These are phyloP conservation scores for Ceratobasidium sp. DNA, from an alignment of 1,284 basidiomycete species.

Conservation along the genomic window DNA sequence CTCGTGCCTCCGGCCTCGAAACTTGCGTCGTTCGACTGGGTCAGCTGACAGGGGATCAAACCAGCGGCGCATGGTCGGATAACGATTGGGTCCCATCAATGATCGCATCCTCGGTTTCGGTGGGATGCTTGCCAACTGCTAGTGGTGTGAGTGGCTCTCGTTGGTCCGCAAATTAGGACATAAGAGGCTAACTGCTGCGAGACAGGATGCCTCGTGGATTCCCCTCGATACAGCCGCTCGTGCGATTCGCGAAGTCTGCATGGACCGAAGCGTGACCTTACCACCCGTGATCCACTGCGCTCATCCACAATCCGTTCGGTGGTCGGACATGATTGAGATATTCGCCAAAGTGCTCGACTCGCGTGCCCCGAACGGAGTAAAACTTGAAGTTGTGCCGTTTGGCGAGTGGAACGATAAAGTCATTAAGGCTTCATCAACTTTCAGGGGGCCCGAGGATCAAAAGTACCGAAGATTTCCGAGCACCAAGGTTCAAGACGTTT, in stretches of 20 bases:
- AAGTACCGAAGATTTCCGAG: slow-evolving; percentile 15
- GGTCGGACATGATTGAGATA: slow-evolving; percentile 49
- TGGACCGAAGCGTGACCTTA: neutral
- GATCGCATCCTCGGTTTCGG: slow-evolving; percentile 6
- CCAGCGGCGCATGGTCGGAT: slow-evolving; percentile 42
- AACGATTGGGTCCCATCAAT: slow-evolving; percentile 43
- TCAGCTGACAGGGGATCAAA: slow-evolving; percentile 35
- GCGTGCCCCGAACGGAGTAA: too few species aligned
- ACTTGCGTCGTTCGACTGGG: slow-evolving; percentile 38
- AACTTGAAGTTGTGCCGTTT: slow-evolving; percentile 52
- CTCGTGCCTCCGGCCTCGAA: slow-evolving; percentile 5
- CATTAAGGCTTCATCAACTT: neutral
- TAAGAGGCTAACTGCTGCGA: neutral
- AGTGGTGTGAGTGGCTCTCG: slow-evolving; percentile 3
- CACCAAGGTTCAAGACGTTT: slow-evolving; percentile 8
- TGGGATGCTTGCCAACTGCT: neutral
- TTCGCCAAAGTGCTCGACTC: slow-evolving; percentile 49
- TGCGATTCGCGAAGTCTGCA: slow-evolving; percentile 51
- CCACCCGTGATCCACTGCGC: slow-evolving; percentile 51
- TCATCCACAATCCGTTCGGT: slow-evolving; percentile 52
- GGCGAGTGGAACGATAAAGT: slow-evolving; percentile 50
- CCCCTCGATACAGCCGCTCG: slow-evolving; percentile 54
- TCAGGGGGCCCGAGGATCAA: slow-evolving; percentile 7
- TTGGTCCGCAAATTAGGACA: too few species aligned
- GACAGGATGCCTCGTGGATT: slow-evolving; percentile 52